phyloP scores from a whole-genome alignment of 106 monocot genomes.

The Vanilla planifolia region DNA sequence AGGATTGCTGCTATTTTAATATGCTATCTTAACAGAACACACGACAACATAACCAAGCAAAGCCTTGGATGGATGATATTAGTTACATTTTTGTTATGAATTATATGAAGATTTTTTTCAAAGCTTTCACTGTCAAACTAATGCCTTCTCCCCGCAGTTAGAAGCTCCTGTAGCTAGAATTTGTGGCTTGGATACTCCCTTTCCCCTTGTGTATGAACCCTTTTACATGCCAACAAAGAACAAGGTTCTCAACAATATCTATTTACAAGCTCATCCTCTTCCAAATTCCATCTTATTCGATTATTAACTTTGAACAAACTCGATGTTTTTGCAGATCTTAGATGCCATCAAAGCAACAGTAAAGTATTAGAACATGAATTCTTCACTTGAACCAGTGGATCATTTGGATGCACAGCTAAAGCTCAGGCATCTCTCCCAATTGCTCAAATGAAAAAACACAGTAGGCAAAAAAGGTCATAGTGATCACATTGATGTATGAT shows the following conservation, averaged over 20 bases:
- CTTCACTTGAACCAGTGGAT: no score
- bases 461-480: no score
- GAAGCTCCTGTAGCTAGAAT: constrained; percentile 90
- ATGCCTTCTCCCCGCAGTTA: constrained; percentile 31
- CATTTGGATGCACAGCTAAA: no score
- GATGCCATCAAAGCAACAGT: constrained; percentile 80
- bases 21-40: no score
- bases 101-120: neutral
- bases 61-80: no score
- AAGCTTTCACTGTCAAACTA: neutral
- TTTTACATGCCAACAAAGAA: constrained; percentile 96
- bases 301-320: neutral
- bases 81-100: no score
- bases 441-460: no score
- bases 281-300: neutral
- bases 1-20: no score
- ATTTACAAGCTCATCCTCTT: neutral
- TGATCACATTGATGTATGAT: no score
- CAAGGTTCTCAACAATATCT: constrained; percentile 45
- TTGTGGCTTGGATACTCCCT: constrained; percentile 89
- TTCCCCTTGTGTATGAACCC: constrained; percentile 89
- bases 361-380: constrained; percentile 40
- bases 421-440: no score
- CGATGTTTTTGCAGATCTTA: constrained; percentile 39
- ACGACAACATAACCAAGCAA: no score